These are phyloP conservation scores for Starmerella kuoi DNA, from an alignment of 805 yeast genomes.

Conservation along the genomic window DNA sequence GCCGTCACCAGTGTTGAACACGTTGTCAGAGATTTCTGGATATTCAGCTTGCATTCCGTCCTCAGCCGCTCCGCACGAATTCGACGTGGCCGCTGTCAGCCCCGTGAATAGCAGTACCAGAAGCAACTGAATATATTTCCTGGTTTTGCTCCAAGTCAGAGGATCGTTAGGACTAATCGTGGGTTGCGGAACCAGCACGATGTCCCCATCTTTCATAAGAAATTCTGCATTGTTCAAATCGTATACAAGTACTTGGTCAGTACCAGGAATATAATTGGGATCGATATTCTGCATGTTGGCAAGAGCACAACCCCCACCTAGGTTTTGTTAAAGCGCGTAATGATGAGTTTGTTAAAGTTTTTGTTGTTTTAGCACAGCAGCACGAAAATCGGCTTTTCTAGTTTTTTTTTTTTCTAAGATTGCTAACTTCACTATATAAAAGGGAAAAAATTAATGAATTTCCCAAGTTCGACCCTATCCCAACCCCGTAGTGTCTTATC, in stretches of 20 bases:
- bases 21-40: conserved; percentile 44
- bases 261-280: conserved; percentile 23
- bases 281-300: conserved; percentile 2
- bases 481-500: too few relatives aligned
- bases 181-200: conserved; percentile 54
- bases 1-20: conserved; percentile 75
- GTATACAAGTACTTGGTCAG: conserved; percentile 29
- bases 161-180: conserved; percentile 61
- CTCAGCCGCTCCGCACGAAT: conserved; percentile 62
- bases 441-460: too few relatives aligned
- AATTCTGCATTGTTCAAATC: conserved; percentile 22
- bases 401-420: too few relatives aligned
- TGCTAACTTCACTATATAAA: too few relatives aligned
- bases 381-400: too few relatives aligned
- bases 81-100: conserved; percentile 43
- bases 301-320: neutral
- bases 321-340: too few relatives aligned
- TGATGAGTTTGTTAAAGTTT: too few relatives aligned
- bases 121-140: conserved; percentile 39
- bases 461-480: too few relatives aligned
- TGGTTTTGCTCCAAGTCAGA: conserved; percentile 43
- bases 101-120: conserved; percentile 33
- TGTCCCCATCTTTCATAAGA: conserved; percentile 27
- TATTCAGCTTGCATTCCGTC: conserved; percentile 51
- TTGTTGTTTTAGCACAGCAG: too few relatives aligned